Conservation (phyloP, 2,329 filamentous ascomycete species). For the Diaporthe helianthi region DNA sequence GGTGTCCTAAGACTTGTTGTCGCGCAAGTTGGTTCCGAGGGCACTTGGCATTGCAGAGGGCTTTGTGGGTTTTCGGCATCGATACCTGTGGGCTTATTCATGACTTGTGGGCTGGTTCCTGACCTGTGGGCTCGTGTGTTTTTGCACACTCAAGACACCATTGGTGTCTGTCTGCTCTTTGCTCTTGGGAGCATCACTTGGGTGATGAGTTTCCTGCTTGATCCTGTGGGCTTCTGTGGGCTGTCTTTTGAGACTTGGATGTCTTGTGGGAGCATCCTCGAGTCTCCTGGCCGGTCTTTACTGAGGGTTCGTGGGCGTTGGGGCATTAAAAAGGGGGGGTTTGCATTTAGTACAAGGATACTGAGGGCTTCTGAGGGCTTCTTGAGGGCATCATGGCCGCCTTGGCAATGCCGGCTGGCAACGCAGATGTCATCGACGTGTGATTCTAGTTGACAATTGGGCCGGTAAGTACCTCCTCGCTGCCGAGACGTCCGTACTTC, state of each 20-base stretch:
- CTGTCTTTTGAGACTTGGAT: slow-evolving; percentile 33
- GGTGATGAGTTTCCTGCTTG: slow-evolving; percentile 39
- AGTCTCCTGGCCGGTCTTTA: slow-evolving; percentile 30
- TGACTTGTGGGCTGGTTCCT: slow-evolving; percentile 60
- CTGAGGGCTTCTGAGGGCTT: slow-evolving; percentile 24
- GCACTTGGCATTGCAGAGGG: slow-evolving; percentile 55
- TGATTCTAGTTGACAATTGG: slow-evolving; percentile 35
- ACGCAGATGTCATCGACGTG: slow-evolving; percentile 34
- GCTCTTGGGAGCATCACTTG: slow-evolving; percentile 39
- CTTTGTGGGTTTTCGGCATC: slow-evolving; percentile 66
- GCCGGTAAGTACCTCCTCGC: slow-evolving; percentile 38
- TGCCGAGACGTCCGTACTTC: background rate
- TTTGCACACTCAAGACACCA: slow-evolving; percentile 33
- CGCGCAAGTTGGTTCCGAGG: slow-evolving; percentile 53
- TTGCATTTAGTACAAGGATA: slow-evolving; percentile 24
- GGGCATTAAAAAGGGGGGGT: slow-evolving; percentile 31
- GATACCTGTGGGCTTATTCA: slow-evolving; percentile 52
- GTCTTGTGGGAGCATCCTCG: slow-evolving; percentile 35
- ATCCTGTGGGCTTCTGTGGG: slow-evolving; percentile 39
- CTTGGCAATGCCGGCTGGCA: slow-evolving; percentile 34
- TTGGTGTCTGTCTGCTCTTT: slow-evolving; percentile 41
- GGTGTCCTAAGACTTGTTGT: slow-evolving; percentile 53
- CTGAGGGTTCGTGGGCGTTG: slow-evolving; percentile 36
- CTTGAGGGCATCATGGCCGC: slow-evolving; percentile 12
- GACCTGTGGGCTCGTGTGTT: slow-evolving; percentile 42